Percentiles rank a stretch among this genome's conserved stretches.
Conservation (phyloP, 805 yeast species). For the Torulaspora franciscae region DNA sequence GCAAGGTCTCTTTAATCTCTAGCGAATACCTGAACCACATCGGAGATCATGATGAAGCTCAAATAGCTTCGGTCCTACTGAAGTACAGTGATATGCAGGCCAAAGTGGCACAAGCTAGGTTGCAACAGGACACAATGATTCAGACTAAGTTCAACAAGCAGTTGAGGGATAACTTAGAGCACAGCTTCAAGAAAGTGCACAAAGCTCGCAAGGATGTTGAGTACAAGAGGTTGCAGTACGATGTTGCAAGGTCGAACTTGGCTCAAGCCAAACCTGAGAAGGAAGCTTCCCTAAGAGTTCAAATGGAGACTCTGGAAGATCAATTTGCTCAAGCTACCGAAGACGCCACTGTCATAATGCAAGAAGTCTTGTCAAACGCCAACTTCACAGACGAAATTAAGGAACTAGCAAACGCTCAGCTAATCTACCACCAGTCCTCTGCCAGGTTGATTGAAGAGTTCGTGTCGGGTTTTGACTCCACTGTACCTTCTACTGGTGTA, state of each 20-base stretch:
- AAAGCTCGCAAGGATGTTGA: constrained; percentile 70
- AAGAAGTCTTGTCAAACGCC: constrained; percentile 67
- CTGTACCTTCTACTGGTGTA: constrained; percentile 3
- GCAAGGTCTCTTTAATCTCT: constrained; percentile 60
- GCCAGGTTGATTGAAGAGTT: constrained; percentile 59
- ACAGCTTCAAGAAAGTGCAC: constrained; percentile 56
- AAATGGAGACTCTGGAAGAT: constrained; percentile 81
- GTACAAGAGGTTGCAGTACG: constrained; percentile 72
- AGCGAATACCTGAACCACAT: constrained; percentile 34
- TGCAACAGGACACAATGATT: constrained; percentile 75
- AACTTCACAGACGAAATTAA: constrained; percentile 61
- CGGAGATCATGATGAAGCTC: constrained; percentile 41
- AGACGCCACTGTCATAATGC: constrained; percentile 79
- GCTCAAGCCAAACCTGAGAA: constrained; percentile 54
- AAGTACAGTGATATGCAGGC: constrained; percentile 65
- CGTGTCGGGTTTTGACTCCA: constrained; percentile 29
- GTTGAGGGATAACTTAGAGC: constrained; percentile 55
- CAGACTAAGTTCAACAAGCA: constrained; percentile 64
- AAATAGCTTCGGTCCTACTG: constrained; percentile 58
- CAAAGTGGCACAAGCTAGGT: constrained; percentile 74
- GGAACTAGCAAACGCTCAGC: constrained; percentile 71
- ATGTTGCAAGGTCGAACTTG: constrained; percentile 61
- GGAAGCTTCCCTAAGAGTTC: constrained; percentile 67
- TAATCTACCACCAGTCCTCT: constrained; percentile 75
- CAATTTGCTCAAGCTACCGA: constrained; percentile 86